Percentiles rank a stretch among this genome's conserved stretches.
These are phyloP conservation scores for Russula earlei DNA, from an alignment of 768 basidiomycete species.

Conservation along the genomic window DNA sequence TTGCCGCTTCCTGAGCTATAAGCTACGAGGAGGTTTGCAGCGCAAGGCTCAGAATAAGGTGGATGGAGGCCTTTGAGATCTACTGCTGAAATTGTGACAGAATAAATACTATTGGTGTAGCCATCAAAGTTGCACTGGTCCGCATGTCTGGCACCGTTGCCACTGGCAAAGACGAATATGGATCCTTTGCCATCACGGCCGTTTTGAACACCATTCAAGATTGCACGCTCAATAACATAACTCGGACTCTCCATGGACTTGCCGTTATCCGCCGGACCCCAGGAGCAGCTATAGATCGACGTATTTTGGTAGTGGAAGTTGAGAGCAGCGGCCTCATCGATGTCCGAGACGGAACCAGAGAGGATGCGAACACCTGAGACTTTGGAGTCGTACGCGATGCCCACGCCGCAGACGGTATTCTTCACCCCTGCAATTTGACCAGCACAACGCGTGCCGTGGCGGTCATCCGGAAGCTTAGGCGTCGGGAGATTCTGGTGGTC, in stretches of 20 bases:
- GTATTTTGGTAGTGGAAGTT: slow-evolving; percentile 92
- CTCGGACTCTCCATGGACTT: slow-evolving; percentile 89
- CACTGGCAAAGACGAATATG: slow-evolving; percentile 94
- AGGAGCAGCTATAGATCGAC: slow-evolving; percentile 91
- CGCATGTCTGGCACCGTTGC: slow-evolving; percentile 83
- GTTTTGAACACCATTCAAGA: slow-evolving; percentile 86
- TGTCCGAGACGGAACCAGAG: slow-evolving; percentile 88
- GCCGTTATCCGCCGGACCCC: slow-evolving; percentile 97
- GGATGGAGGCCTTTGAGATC: slow-evolving; percentile 92
- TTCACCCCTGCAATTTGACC: slow-evolving; percentile 91
- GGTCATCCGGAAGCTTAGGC: slow-evolving; percentile 82
- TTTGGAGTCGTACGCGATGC: slow-evolving; percentile 85
- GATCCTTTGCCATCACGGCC: slow-evolving; percentile 87
- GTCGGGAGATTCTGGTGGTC: slow-evolving; percentile 83
- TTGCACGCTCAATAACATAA: slow-evolving; percentile 85
- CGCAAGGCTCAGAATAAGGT: slow-evolving; percentile 95
- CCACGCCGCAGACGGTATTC: slow-evolving; percentile 90
- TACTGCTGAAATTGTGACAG: slow-evolving; percentile 90
- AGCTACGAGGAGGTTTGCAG: slow-evolving; percentile 93
- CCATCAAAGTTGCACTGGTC: slow-evolving; percentile 99
- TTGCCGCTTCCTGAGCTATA: slow-evolving; percentile 93
- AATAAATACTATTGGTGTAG: slow-evolving; percentile 96
- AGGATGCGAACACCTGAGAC: slow-evolving; percentile 94
- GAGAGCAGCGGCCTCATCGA: slow-evolving; percentile 89
- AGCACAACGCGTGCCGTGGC: slow-evolving; percentile 96